phyloP scores from a whole-genome alignment of 2,329 filamentous ascomycete species.

The Penicillium sp. region DNA sequence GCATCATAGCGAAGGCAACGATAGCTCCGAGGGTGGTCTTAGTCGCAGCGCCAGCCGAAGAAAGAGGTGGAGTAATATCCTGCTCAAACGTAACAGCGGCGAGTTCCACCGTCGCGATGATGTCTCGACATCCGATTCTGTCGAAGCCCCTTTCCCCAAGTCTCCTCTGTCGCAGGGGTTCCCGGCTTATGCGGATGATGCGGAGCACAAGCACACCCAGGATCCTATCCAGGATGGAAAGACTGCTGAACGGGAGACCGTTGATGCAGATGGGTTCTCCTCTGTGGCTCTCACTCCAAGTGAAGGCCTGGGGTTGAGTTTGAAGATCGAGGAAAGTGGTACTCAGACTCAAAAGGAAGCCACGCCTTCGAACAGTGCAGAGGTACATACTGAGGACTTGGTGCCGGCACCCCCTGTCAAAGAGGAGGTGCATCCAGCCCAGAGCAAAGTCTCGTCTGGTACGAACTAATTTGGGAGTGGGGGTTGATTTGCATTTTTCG shows the following conservation, averaged over 20 bases:
- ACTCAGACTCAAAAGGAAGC: background rate
- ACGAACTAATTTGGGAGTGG: background rate
- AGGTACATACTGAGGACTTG: background rate
- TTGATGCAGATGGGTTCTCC: conserved; percentile 16
- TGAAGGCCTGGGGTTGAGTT: conserved; percentile 12
- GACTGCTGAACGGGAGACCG: background rate
- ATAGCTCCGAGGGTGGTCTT: conserved; percentile 11
- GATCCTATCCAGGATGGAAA: background rate
- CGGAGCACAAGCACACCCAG: background rate
- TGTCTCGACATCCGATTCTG: conserved; percentile 9
- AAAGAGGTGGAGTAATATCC: conserved; percentile 34
- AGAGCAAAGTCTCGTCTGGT: conserved; percentile 4
- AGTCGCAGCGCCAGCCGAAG: conserved; percentile 28
- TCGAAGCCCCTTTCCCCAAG: conserved; percentile 22
- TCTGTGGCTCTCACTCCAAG: conserved; percentile 13
- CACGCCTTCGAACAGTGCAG: background rate
- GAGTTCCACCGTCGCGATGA: conserved; percentile 24
- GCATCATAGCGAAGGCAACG: conserved; percentile 23
- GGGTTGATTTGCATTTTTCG: background rate
- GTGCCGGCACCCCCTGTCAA: conserved; percentile 4
- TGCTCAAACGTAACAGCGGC: conserved; percentile 28
- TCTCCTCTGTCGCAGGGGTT: conserved; percentile 28
- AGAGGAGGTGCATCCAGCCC: conserved; percentile 1
- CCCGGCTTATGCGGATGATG: conserved; percentile 17
- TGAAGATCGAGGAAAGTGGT: background rate